Base-by-base conservation (phyloP, 1,284 basidiomycete genomes). In the Coniferiporia sulphurascens region DNA sequence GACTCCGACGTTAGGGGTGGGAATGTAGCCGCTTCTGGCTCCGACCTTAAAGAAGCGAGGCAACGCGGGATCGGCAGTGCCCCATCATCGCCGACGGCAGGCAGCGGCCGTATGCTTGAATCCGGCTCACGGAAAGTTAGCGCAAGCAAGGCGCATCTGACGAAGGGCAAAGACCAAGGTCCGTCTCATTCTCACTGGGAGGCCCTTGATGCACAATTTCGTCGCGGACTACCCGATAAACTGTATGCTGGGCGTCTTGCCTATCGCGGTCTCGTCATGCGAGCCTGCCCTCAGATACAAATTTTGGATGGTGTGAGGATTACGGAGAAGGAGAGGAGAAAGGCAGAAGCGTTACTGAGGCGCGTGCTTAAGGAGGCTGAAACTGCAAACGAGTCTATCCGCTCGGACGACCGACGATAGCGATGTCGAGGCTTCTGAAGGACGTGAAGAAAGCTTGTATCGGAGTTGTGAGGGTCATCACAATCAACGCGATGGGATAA, bases 221-320 rank as follows among this genome's bases (percentile, higher is more conserved):
- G 94, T 48, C 85, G 89, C 69, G 87, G 91, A 65, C 78, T 98
- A 58, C 94, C 95, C 49, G 89, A 97, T 73, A 86, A 84, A 61
- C 83, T 83, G 71, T 96, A 96, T 71, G 82, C 89, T 53, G 89
- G 87, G 44, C 84, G 95, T 44, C 78, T 95, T 48, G 89, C 86
- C 46, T 97, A 96, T 73, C 85, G 95, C 52, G 93, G 93, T 32
- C 75, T 95, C 60, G 78, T 95, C 53, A 92, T 95, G 86, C 76
- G 83, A 19, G 82, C 82, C 21, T 92, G 89, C 69, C 73, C 77
- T 12, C 73, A 77, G 41, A 74, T 97, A 62, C 76, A 80, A 66
- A 73, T 86, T 75, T 73, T 97, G 66, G 94, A 97, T 74, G 94
- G 93, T 52, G 81, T 96, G 65, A 78, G 80, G 63, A 84, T 95